Conservation (phyloP, 345 rosid genomes). For the Melaleuca quinquenervia region DNA sequence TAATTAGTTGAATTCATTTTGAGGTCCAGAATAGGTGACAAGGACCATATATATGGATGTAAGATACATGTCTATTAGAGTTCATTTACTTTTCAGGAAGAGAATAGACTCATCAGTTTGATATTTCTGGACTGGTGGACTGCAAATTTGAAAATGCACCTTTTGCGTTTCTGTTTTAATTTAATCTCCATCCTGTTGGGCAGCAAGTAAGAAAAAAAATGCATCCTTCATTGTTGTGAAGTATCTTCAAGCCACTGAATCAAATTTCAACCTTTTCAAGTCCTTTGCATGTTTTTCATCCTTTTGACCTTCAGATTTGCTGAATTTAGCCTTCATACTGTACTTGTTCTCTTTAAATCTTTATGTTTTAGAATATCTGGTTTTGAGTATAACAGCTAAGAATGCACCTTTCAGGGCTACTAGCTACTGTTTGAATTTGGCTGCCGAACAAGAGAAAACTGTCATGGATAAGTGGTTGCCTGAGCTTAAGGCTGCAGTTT, state of each 20-base stretch:
- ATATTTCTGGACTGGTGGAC: neutral
- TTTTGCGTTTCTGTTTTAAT: neutral
- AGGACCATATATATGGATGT: neutral
- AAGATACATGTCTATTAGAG: neutral
- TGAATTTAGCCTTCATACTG: neutral
- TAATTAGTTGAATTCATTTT: neutral
- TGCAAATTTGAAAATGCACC: neutral
- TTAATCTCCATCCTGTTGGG: neutral
- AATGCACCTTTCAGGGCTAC: conserved; percentile 43
- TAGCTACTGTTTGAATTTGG: conserved; percentile 63
- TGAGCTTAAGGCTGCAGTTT: conserved; percentile 58
- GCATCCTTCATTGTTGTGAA: neutral
- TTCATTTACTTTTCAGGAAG: neutral
- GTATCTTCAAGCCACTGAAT: neutral
- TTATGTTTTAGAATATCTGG: neutral
- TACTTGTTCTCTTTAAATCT: neutral
- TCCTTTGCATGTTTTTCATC: neutral
- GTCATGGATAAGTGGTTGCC: conserved; percentile 80
- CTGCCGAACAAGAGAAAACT: conserved; percentile 73
- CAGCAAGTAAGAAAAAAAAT: neutral
- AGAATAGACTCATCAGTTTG: neutral
- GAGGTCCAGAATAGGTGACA: neutral
- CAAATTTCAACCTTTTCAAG: neutral
- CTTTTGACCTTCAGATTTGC: neutral
- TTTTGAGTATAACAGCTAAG: neutral